Evolutionary conservation across 2,329 filamentous ascomycete species (phyloP).

Genomic region (Thelonectria rubi): DNA sequence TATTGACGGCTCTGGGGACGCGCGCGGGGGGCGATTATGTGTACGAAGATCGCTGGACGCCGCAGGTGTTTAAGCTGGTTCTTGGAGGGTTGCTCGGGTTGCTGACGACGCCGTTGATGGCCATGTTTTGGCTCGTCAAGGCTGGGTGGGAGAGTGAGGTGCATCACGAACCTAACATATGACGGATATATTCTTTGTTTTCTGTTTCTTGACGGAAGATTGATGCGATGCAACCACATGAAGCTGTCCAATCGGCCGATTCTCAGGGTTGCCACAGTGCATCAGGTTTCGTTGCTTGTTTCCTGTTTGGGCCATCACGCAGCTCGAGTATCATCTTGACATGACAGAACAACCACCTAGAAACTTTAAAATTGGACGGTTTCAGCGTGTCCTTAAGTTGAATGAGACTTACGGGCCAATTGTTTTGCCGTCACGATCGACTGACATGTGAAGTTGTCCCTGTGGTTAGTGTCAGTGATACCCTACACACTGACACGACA

Average conservation of each 20-base stretch:
- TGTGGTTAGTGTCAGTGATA: too few relatives aligned
- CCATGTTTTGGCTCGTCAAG: slow-evolving; percentile 59
- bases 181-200: neutral
- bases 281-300: too few relatives aligned
- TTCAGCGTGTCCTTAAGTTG: too few relatives aligned
- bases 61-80: slow-evolving; percentile 60
- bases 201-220: neutral
- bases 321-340: too few relatives aligned
- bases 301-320: too few relatives aligned
- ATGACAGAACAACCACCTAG: too few relatives aligned
- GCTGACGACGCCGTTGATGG: slow-evolving; percentile 58
- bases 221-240: neutral
- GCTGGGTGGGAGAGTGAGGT: slow-evolving; percentile 55
- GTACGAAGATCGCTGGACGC: slow-evolving; percentile 55
- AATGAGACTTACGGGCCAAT: too few relatives aligned
- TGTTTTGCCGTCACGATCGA: too few relatives aligned
- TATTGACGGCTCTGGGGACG: slow-evolving; percentile 52
- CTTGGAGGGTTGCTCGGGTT: slow-evolving; percentile 57
- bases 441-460: too few relatives aligned
- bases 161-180: neutral
- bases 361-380: too few relatives aligned
- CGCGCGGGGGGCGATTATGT: slow-evolving; percentile 53
- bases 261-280: too few relatives aligned
- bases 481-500: too few relatives aligned
- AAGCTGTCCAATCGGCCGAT: neutral